A percentile compares a stretch with the other conserved stretches of the same genome.
Evolutionary conservation across 139 green algal species (phyloP).

Genomic region (Chlorella sp.): DNA sequence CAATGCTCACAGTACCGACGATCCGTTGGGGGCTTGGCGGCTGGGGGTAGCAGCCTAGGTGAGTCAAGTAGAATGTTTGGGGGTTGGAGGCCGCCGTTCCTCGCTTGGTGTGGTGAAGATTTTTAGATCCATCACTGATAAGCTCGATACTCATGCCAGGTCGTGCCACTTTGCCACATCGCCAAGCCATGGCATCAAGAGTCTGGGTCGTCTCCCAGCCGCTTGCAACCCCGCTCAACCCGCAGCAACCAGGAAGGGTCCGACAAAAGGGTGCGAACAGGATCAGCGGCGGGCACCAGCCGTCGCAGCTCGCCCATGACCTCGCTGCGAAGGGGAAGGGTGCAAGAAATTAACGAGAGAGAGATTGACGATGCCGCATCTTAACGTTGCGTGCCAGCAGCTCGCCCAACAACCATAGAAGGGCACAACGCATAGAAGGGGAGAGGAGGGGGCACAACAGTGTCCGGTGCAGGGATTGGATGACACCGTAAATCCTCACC

Average conservation of each 20-base stretch:
- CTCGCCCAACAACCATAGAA: background rate
- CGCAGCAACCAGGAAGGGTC: constrained; percentile 45
- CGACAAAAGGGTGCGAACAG: constrained; percentile 32
- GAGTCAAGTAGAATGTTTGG: too few relatives aligned
- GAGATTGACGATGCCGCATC: background rate
- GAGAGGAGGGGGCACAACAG: too few relatives aligned
- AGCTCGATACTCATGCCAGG: background rate
- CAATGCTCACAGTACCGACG: too few relatives aligned
- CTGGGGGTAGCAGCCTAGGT: too few relatives aligned
- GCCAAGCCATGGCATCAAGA: background rate
- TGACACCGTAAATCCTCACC: too few relatives aligned
- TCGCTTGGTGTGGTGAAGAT: too few relatives aligned
- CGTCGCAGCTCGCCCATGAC: constrained; percentile 45
- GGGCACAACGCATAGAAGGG: too few relatives aligned
- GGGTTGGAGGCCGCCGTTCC: too few relatives aligned
- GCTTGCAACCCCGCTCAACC: constrained; percentile 46
- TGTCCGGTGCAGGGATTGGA: too few relatives aligned
- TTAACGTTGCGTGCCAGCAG: background rate
- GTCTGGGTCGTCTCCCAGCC: constrained; percentile 40
- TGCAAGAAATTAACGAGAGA: background rate
- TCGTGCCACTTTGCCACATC: background rate
- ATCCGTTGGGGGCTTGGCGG: too few relatives aligned
- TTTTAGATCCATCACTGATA: too few relatives aligned
- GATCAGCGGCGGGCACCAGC: constrained; percentile 41
- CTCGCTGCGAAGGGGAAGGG: constrained; percentile 19